Conservation (phyloP, 1,284 basidiomycete species). For the Cutaneotrichosporon spelunceum region DNA sequence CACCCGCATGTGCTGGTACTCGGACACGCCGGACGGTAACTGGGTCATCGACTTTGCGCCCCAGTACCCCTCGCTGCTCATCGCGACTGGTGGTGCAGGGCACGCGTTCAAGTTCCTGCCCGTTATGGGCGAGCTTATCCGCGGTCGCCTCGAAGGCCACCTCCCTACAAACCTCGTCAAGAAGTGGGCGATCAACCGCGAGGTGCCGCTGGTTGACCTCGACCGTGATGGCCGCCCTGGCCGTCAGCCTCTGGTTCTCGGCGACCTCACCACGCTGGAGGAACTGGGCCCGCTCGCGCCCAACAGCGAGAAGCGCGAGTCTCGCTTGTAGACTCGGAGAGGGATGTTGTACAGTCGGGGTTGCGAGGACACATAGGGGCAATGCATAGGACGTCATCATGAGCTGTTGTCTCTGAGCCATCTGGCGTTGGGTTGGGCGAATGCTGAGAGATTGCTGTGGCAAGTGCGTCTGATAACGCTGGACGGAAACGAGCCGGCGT, state of each 20-base stretch:
- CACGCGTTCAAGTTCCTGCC: constrained; percentile 74
- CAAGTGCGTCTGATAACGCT: too few relatives aligned
- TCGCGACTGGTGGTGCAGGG: constrained; percentile 74
- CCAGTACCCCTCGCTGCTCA: constrained; percentile 58
- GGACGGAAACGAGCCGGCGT: too few relatives aligned
- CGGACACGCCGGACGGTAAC: constrained; percentile 58
- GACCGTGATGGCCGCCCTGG: constrained; percentile 1
- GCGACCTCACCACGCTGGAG: constrained; percentile 1
- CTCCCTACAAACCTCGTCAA: constrained; percentile 56
- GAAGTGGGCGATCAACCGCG: constrained; percentile 50
- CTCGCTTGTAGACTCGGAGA: not conserved
- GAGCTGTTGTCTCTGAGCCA: not conserved
- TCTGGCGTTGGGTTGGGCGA: not conserved
- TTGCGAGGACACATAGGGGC: not conserved
- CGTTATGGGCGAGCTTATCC: constrained; percentile 67
- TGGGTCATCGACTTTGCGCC: constrained; percentile 73
- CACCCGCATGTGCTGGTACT: constrained; percentile 78
- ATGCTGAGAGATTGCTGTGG: not conserved
- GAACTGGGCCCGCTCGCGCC: constrained; percentile 54
- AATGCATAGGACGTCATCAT: not conserved
- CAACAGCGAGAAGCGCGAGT: not conserved
- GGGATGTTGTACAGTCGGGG: not conserved
- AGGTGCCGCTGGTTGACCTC: not conserved
- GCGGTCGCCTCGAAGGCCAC: constrained; percentile 62
- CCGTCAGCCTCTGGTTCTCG: constrained; percentile 2